These are phyloP conservation scores for Yamadazyma kitorensis DNA, from an alignment of 805 yeast species.

Conservation along the genomic window DNA sequence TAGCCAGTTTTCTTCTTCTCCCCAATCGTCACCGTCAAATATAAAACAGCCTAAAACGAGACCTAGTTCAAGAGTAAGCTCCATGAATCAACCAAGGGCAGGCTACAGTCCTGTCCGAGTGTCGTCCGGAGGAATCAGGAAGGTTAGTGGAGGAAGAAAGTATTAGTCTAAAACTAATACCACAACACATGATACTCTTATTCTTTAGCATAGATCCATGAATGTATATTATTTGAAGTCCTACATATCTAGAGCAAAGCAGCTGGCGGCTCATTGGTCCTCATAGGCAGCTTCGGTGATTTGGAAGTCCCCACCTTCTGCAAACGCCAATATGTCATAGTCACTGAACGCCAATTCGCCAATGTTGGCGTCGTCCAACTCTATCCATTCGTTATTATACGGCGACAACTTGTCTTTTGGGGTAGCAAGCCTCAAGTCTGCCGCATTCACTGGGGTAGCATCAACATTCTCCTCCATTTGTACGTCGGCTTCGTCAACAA, in stretches of 20 bases:
- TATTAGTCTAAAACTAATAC: too few species aligned
- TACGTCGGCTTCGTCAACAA: constrained; percentile 22
- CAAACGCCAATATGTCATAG: constrained; percentile 42
- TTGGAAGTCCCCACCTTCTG: constrained; percentile 35
- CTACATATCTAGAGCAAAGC: too few species aligned
- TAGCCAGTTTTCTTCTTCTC: constrained; percentile 14
- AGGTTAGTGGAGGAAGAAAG: constrained; percentile 21
- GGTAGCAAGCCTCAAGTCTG: constrained; percentile 37
- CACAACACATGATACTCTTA: too few species aligned
- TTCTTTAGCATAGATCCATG: too few species aligned
- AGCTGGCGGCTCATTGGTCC: constrained; percentile 19
- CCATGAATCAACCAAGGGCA: constrained; percentile 15
- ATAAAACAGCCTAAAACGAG: constrained; percentile 17
- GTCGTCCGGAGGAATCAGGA: constrained; percentile 23
- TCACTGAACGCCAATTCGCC: constrained; percentile 34
- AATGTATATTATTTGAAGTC: too few species aligned
- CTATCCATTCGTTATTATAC: constrained; percentile 35
- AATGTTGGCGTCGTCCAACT: constrained; percentile 26
- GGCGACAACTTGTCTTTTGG: constrained; percentile 38
- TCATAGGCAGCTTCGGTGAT: constrained; percentile 35
- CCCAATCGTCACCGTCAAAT: constrained; percentile 13
- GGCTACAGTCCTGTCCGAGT: constrained; percentile 16
- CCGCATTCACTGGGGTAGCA: constrained; percentile 10
- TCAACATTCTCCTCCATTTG: constrained; percentile 8
- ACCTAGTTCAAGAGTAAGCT: constrained; percentile 18